Evolutionary conservation across 2,329 filamentous ascomycete genomes (phyloP).

Genomic region (Aspergillus hortae): DNA sequence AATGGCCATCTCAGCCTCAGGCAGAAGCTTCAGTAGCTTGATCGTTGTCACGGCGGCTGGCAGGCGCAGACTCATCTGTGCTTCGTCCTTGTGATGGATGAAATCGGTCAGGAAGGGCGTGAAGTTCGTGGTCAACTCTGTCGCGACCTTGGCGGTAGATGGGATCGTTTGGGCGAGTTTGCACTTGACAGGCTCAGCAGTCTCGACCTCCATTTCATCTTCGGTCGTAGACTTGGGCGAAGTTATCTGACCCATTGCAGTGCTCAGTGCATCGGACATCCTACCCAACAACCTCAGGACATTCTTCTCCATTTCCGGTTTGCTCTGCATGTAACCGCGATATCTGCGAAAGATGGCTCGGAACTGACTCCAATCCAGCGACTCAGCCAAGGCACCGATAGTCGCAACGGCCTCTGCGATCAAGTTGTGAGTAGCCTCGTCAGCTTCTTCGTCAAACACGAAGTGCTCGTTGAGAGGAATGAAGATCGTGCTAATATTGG

Average conservation of each 20-base stretch:
- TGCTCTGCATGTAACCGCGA: conserved; percentile 74
- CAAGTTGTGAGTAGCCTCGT: conserved; percentile 74
- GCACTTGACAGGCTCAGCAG: conserved; percentile 29
- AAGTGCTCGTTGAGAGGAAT: conserved; percentile 93
- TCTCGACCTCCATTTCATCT: conserved; percentile 27
- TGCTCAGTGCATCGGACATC: conserved; percentile 71
- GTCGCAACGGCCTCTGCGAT: conserved; percentile 81
- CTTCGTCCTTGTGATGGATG: conserved; percentile 90
- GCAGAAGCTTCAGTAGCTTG: conserved; percentile 79
- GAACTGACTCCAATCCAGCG: conserved; percentile 87
- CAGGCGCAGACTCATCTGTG: conserved; percentile 86
- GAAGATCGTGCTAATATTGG: conserved; percentile 81
- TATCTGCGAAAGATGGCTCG: conserved; percentile 80
- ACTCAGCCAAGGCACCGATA: conserved; percentile 69
- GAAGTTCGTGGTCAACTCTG: conserved; percentile 71
- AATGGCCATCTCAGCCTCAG: conserved; percentile 66
- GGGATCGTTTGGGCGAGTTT: conserved; percentile 65
- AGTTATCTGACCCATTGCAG: conserved; percentile 44
- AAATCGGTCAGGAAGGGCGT: conserved; percentile 77
- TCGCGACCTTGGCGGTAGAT: conserved; percentile 61
- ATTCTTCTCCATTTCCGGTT: conserved; percentile 79
- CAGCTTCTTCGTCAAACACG: conserved; percentile 76
- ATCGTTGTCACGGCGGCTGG: conserved; percentile 85
- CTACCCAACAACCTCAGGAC: conserved; percentile 77
- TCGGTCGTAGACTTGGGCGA: conserved; percentile 13